Evolutionary conservation across 2,329 filamentous ascomycete species (phyloP), one percentile per base, ranked within the genome.

Genomic region (Plenodomus biglobosus): DNA sequence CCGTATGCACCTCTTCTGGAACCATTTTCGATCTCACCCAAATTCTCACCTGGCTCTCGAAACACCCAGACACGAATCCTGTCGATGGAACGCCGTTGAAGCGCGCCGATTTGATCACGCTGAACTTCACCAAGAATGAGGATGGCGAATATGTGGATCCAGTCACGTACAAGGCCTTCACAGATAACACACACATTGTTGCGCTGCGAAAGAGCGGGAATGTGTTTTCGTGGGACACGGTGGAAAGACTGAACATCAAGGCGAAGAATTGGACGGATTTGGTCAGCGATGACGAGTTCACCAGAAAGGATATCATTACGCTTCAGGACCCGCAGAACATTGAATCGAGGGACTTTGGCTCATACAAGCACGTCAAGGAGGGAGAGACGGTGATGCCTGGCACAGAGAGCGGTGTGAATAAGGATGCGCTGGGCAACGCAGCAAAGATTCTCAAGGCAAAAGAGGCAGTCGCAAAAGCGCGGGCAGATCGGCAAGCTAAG

Each of bases 151-250:
- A 94, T 64, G 90, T 97, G 55, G 94, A 99, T 65, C 95, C 94
- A 0, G 92, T 99, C 39, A 96, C 92, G 0, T 97, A 89, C 79
- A 99, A 99, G 73, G 88, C 95, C 36, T 90, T 99, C 65, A 99
- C 94, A 39, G 91, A 99, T 71, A 97, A 97, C 73, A 97, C 94
- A 3, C 94, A 97, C 72, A 90, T 99, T 49, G 90, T 97, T 38
- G 92, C 92, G 15, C 80, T 99, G 55, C 81, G 85, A 48, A 87
- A 80, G 46, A 92, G 92, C 48, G 92, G 92, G 41, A 99, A 99
- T 73, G 94, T 96, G 3, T 99, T 97, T 69, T 86, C 92, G 1
- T 96, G 87, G 83, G 95, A 99, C 65, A 99, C 95, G 1, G 84
- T 99, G 32, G 90, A 97, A 73, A 83, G 89, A 62, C 83, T 99